Base-by-base conservation (phyloP, 768 basidiomycete genomes). In the Boletus pseudopeckii region DNA sequence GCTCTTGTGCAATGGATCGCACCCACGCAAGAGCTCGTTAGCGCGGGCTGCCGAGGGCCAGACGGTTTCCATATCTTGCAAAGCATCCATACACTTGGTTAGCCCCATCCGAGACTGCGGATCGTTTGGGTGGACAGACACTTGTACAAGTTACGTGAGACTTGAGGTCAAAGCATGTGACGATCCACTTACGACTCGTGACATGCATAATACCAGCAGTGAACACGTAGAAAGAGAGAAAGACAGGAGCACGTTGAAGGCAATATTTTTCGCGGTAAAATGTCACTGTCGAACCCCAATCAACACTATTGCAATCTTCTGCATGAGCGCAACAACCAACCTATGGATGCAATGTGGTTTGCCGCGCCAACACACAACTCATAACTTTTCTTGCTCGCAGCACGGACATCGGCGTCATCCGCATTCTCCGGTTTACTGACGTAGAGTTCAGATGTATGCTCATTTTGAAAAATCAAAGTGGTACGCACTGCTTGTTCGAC, bases 41-140 rank as follows among this genome's bases (percentile, higher is more conserved):
- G 87, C 88, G 17, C 90, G 84, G 10, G 77, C 82, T 4, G 90
- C 90, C 55, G 82, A 82, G 0, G 89, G 89, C 90, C 90, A 92
- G 24, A 85, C 74, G 36, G 78, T 72, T 47, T 82, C 78, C 84
- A 91, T 88, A 20, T 74, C 76, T 48, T 76, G 72, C 28, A 92
- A 76, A 7, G 80, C 76, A 30, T 83, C 81, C 80, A 86, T 86
- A 63, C 85, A 88, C 62, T 79, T 83, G 40, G 73, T 72, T 1
- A 91, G 75, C 7, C 86, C 85, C 50, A 82, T 58, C 36, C 76
- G 76, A 5, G 85, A 84, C 63, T 89, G 88, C 15, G 88, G 86
- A 60, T 91, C 86, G 37, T 75, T 70, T 2, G 86, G 82, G 66
- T 82, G 80, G 13, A 79, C 72, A 18, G 80, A 83, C 39, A 90